Evolutionary conservation across 192 early-diverging fungal species (phyloP), one percentile per base, ranked within the genome.

Genomic region (Piromyces sp.): DNA sequence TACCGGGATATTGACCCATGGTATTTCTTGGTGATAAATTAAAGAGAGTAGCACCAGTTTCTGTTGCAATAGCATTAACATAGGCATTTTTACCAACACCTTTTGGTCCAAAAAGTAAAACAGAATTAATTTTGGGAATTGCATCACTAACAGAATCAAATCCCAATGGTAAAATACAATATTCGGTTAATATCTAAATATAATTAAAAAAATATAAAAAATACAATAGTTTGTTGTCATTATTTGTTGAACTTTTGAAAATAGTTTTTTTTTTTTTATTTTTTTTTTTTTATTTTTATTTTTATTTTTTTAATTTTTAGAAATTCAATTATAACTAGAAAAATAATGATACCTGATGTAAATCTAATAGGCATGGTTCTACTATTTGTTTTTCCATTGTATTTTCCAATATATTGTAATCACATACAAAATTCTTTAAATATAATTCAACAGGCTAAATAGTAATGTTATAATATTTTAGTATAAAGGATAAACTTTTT

Each of bases 11-110:
- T 82, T 91, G 91, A 26, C 91, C 90, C 30, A 87, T 88, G 0
- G 91, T 90, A 86, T 90, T 89, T 38, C 83, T 79, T 26, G 91
- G 91, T 4, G 88, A 85, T 30, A 92, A 79, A 82, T 91, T 91
- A 84, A 92, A 90, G 9, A 92, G 80, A 5, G 83, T 82, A n/a
- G 90, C 89, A 30, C 88, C 87, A 5, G 86, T 78, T 81, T 91
- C 90, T 30, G 86, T 83, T 13, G 90, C 91, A n/a, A 92, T 82
- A 28, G 90, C 88, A 83, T 87, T 86, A n/a, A 90, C 86, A 28
- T 91, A 81, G 86, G 88, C 86, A 14, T 89, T 84, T 82, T 92
- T 92, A 28, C 91, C 91, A 13, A 87, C 37, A 81, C 88, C 90
- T 82, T 84, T 84, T 36, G 89, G 86, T 3, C 90, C 90, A 82